Evolutionary conservation across 2,329 filamentous ascomycete species (phyloP), one percentile per base, ranked within the genome.

Genomic region (Pseudocercospora vitis): DNA sequence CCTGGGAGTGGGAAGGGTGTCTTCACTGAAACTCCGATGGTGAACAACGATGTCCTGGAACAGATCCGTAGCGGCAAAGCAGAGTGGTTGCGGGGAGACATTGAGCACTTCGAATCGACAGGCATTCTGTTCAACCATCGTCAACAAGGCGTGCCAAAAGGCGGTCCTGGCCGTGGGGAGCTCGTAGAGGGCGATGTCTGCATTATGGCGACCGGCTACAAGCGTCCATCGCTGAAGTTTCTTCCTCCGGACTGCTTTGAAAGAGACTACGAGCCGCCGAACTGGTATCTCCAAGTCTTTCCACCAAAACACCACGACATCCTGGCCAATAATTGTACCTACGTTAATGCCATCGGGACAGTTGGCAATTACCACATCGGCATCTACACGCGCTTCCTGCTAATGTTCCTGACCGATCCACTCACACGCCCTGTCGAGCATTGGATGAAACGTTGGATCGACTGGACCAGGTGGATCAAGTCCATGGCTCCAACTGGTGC

Each of bases 341-440:
- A 91, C 61, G 76, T 91, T 52, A 84, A 87, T 50, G 89, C 85
- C 3, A 91, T 94, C 53, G 89, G 88, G 0, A 87, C 86, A 0
- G 88, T 94, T 1, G 87, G 89, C 0, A 91, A 94, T 70, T 92
- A 88, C 80, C 89, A 95, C 65, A 92, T 95, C 40, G 90, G 89
- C 3, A 92, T 95, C 64, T 95, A 94, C 73, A 95, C 89, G 0
- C 80, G 90, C 4, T 87, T 95, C 58, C 75, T 95, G 5, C 81
- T 95, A 62, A 92, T 94, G 88, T 94, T 94, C 68, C 78, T 95
- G 50, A 78, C 86, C 11, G 89, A 95, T 64, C 89, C 89, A 0
- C 73, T 92, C 18, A 85, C 88, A 0, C 80, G 87, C 0, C 89
- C 90, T 0, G 81, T 79, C 2, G 77, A 84, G 4, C 82, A 80